These are phyloP conservation scores for Mycena citricolor DNA, from an alignment of 1,284 basidiomycete species.

Conservation along the genomic window DNA sequence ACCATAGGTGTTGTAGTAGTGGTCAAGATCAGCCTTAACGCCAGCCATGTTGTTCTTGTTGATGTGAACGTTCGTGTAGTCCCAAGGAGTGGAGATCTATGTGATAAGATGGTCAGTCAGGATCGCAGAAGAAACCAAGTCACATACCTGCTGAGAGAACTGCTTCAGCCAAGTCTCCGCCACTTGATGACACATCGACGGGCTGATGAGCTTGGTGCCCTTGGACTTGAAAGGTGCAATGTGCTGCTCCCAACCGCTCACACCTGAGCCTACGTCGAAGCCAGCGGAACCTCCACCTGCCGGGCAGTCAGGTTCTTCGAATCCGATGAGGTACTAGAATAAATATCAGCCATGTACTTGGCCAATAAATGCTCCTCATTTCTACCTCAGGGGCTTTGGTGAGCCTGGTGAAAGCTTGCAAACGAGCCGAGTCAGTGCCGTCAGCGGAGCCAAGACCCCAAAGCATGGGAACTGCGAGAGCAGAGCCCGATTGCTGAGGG, in stretches of 20 bases:
- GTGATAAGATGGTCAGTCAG: no score
- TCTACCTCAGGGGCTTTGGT: conserved; percentile 31
- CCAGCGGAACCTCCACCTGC: conserved; percentile 42
- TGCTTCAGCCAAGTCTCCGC: conserved; percentile 44
- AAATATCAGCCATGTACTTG: no score
- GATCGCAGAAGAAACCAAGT: no score
- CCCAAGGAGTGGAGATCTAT: conserved; percentile 39
- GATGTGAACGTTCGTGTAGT: conserved; percentile 43
- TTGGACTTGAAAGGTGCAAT: conserved; percentile 38
- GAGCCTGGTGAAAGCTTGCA: conserved; percentile 36
- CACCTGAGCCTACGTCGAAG: conserved; percentile 38
- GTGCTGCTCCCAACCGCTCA: conserved; percentile 37
- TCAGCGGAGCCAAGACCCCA: conserved; percentile 42
- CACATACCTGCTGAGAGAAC: conserved; percentile 35
- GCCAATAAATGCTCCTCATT: no score
- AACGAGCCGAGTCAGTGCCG: conserved; percentile 36
- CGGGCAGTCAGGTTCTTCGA: conserved; percentile 45
- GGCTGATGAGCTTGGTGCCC: conserved; percentile 40
- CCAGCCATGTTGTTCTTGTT: conserved; percentile 44
- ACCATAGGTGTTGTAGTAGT: conserved; percentile 40
- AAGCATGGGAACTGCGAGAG: neutral
- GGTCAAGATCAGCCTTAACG: conserved; percentile 42
- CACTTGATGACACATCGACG: conserved; percentile 46
- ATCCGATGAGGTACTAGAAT: conserved; percentile 41
- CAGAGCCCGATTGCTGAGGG: conserved; percentile 21